Conservation (phyloP, 75 land plant genomes). For the Adiantum capillusveneris region DNA sequence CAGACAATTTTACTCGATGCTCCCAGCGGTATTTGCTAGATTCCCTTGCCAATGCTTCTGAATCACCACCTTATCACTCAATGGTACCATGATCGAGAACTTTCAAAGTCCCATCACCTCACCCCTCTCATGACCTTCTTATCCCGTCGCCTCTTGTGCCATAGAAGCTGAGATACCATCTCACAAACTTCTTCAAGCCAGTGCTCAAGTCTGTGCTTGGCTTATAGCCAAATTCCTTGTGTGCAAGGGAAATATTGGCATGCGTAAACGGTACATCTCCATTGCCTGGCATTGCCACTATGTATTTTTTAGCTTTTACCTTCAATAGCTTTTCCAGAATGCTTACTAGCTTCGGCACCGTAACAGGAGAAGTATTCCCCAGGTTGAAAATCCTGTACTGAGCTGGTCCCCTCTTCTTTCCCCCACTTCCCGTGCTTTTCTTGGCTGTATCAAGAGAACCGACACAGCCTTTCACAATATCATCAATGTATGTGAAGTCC, state of each 20-base stretch:
- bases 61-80: no score
- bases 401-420: constrained; percentile 66
- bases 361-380: constrained; percentile 72
- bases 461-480: constrained; percentile 72
- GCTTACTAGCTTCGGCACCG: constrained; percentile 49
- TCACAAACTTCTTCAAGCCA: constrained; percentile 73
- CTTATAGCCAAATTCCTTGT: constrained; percentile 53
- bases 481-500: constrained; percentile 85
- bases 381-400: constrained; percentile 60
- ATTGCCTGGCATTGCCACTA: constrained; percentile 71
- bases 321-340: constrained; percentile 69
- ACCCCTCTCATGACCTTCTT: neutral
- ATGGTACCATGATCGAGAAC: no score
- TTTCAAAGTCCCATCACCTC: neutral
- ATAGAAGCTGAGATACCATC: constrained; percentile 66
- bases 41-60: no score
- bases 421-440: constrained; percentile 79
- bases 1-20: no score
- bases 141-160: neutral
- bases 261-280: constrained; percentile 85
- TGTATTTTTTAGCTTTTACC: constrained; percentile 52
- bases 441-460: constrained; percentile 61
- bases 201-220: constrained; percentile 62
- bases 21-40: no score
- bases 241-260: constrained; percentile 65